A percentile compares a stretch with the other conserved stretches of the same genome.
Conservation (phyloP, 257 asterid species). For the Ballota nigra region DNA sequence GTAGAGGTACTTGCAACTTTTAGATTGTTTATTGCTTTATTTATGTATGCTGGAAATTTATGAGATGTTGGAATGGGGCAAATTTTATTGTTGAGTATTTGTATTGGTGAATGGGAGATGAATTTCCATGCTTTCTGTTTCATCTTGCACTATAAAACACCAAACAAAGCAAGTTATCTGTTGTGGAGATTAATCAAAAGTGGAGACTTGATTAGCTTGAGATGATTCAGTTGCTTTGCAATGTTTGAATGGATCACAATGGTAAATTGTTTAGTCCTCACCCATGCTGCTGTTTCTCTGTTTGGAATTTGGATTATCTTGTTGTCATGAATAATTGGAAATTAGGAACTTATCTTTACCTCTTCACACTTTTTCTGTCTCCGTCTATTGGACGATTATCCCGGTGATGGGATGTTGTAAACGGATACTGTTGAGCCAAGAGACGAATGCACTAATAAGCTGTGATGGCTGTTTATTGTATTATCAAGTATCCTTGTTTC, state of each 20-base stretch:
- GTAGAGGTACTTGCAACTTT: constrained; percentile 20
- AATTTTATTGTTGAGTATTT: not conserved
- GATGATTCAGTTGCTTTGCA: not conserved
- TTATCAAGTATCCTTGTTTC: not conserved
- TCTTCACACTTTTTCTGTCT: too few relatives aligned
- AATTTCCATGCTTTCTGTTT: not conserved
- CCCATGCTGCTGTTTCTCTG: not conserved
- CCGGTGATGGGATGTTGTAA: not conserved
- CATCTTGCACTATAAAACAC: not conserved
- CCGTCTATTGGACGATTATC: not conserved
- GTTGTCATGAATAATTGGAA: not conserved
- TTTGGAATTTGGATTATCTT: not conserved
- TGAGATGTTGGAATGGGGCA: not conserved
- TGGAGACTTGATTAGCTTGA: not conserved
- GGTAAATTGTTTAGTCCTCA: not conserved
- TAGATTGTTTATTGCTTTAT: not conserved
- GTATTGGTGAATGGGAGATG: constrained; percentile 1
- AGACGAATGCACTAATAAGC: not conserved
- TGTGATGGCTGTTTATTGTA: not conserved
- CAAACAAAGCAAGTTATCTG: not conserved
- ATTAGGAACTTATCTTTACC: not conserved
- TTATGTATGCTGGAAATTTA: not conserved
- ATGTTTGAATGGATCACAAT: too few relatives aligned
- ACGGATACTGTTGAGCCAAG: too few relatives aligned
- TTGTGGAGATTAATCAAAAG: too few relatives aligned